phyloP scores from a whole-genome alignment of 2,329 filamentous ascomycete species.

The Sclerotinia subarctica region DNA sequence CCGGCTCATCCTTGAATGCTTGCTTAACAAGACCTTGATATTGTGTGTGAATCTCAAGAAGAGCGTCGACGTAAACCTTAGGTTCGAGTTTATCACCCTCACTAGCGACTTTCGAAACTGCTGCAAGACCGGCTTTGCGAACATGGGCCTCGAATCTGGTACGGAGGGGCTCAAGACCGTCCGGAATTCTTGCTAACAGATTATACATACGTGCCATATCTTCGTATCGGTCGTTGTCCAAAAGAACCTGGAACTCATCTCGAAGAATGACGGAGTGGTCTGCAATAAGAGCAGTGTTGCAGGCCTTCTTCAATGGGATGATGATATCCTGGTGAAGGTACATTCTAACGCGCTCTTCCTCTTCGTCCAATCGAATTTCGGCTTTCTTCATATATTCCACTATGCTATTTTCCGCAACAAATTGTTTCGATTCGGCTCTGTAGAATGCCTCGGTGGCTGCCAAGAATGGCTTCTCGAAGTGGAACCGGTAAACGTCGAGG shows the following conservation, averaged over 20 bases:
- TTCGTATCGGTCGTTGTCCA: conserved; percentile 92
- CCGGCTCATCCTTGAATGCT: conserved; percentile 91
- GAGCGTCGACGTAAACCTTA: conserved; percentile 92
- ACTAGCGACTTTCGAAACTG: conserved; percentile 85
- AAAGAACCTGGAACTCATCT: conserved; percentile 90
- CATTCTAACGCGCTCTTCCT: conserved; percentile 88
- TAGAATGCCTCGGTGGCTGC: conserved; percentile 83
- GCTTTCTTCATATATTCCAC: conserved; percentile 99
- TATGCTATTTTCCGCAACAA: conserved; percentile 93
- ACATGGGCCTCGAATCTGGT: conserved; percentile 90
- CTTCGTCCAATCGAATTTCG: conserved; percentile 81
- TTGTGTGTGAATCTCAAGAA: conserved; percentile 90
- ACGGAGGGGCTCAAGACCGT: conserved; percentile 85
- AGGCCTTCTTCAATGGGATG: conserved; percentile 76
- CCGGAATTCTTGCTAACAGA: conserved; percentile 81
- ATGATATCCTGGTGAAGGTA: conserved; percentile 92
- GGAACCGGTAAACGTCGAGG: conserved; percentile 86
- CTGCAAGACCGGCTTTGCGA: conserved; percentile 79
- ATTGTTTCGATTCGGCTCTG: conserved; percentile 85
- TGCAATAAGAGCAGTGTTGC: conserved; percentile 83
- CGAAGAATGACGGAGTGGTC: conserved; percentile 82
- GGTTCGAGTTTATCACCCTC: conserved; percentile 90
- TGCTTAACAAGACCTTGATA: conserved; percentile 89
- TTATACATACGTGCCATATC: conserved; percentile 97
- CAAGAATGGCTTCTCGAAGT: conserved; percentile 92